Evolutionary conservation across 2,329 filamentous ascomycete species (phyloP).

Genomic region (Arachnopeziza araneosa): DNA sequence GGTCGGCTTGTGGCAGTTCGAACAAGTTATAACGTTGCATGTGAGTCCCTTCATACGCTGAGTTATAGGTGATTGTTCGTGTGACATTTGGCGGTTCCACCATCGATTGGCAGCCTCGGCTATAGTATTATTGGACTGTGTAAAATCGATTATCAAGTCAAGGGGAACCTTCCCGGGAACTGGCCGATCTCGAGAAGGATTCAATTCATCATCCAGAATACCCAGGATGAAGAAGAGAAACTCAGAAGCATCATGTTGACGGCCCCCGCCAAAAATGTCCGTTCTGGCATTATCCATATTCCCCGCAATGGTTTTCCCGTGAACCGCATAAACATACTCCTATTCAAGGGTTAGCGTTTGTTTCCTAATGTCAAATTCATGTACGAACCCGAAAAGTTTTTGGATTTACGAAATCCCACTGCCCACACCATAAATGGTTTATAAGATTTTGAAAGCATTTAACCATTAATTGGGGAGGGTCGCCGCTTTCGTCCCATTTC

Average conservation of each 20-base stretch:
- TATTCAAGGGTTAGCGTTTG: conserved; percentile 9
- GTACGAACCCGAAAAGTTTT: conserved; percentile 51
- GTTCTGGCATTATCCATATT: conserved; percentile 25
- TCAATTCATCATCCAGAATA: conserved; percentile 81
- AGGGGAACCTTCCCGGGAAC: conserved; percentile 35
- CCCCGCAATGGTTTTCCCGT: conserved; percentile 2
- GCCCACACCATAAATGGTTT: conserved; percentile 32
- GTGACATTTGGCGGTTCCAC: neutral
- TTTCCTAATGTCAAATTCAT: neutral
- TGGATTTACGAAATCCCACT: conserved; percentile 40
- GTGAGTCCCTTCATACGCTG: conserved; percentile 1
- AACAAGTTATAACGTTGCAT: neutral
- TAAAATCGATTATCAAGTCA: conserved; percentile 10
- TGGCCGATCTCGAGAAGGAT: conserved; percentile 55
- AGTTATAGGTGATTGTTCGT: neutral
- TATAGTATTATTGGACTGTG: neutral
- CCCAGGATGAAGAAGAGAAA: conserved; percentile 80
- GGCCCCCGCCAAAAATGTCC: conserved; percentile 27
- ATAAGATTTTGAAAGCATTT: conserved; percentile 55
- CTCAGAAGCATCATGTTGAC: conserved; percentile 87
- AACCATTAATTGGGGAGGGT: conserved; percentile 53
- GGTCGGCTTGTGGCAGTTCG: neutral
- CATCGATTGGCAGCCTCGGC: neutral
- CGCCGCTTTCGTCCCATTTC: conserved; percentile 51
- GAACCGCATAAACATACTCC: conserved; percentile 22